Evolutionary conservation across 1,284 basidiomycete genomes (phyloP).

Genomic region (Pseudozyma flocculosa): DNA sequence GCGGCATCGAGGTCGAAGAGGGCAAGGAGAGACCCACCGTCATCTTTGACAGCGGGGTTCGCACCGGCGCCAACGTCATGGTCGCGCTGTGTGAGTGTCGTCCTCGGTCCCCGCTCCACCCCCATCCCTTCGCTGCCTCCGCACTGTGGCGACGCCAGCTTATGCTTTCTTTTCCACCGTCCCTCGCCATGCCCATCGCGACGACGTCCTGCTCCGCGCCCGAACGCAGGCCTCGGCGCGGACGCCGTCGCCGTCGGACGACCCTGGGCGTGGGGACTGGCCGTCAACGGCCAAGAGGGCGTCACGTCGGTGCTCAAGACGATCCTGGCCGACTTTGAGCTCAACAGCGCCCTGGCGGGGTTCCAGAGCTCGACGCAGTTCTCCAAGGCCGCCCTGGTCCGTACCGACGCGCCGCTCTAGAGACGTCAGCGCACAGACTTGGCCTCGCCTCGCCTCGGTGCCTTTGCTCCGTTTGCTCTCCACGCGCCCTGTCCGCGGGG

Average conservation of each 20-base stretch:
- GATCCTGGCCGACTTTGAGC: slow-evolving; percentile 47
- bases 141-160: no score
- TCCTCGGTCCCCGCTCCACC: no score
- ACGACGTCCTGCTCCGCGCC: no score
- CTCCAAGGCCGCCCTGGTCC: slow-evolving; percentile 11
- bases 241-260: slow-evolving; percentile 50
- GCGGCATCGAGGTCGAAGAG: slow-evolving; percentile 13
- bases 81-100: slow-evolving; percentile 41
- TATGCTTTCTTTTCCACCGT: background rate
- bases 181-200: no score
- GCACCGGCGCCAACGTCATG: slow-evolving; percentile 47
- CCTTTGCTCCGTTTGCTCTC: no score
- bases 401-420: slow-evolving; percentile 7
- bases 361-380: slow-evolving; percentile 17
- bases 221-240: slow-evolving; percentile 37
- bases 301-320: slow-evolving; percentile 42
- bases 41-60: slow-evolving; percentile 50
- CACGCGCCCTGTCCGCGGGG: no score
- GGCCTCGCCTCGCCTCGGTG: no score
- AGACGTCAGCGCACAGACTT: background rate
- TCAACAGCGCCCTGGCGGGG: slow-evolving; percentile 23
- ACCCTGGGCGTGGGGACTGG: slow-evolving; percentile 51
- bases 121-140: no score
- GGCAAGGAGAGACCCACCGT: slow-evolving; percentile 32
- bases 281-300: slow-evolving; percentile 43